Percentiles rank a stretch among this genome's conserved stretches.
Evolutionary conservation across 345 rosid genomes (phyloP).

Genomic region (Eucalyptus sp.): DNA sequence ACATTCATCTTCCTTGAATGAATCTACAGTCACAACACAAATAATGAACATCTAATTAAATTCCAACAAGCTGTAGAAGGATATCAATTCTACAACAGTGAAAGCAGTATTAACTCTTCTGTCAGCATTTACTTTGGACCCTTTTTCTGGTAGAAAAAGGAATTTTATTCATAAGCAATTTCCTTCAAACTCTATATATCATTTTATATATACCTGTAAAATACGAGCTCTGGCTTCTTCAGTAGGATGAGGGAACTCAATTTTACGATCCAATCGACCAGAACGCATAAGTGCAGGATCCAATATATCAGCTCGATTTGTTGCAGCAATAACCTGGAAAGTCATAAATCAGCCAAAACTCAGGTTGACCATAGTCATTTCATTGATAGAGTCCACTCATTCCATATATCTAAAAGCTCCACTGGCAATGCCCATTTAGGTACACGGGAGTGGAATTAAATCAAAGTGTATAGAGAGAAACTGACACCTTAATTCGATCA

Average conservation of each 20-base stretch:
- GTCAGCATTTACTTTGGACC: not conserved
- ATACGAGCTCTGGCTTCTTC: slow-evolving; percentile 99
- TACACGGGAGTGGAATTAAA: not conserved
- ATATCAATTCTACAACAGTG: not conserved
- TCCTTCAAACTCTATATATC: not conserved
- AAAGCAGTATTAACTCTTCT: not conserved
- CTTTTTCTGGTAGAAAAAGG: not conserved
- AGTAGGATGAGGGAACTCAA: slow-evolving; percentile 95
- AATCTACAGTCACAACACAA: slow-evolving; percentile 30
- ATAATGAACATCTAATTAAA: not conserved
- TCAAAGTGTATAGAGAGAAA: not conserved
- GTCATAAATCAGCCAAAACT: not conserved
- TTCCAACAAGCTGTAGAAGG: not conserved
- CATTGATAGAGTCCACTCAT: not conserved
- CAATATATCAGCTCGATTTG: slow-evolving; percentile 95
- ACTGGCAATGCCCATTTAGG: not conserved
- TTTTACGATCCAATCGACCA: slow-evolving; percentile 96
- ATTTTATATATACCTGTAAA: slow-evolving; percentile 38
- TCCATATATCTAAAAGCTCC: not conserved
- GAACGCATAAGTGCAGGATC: slow-evolving; percentile 99
- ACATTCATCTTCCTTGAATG: slow-evolving; percentile 99
- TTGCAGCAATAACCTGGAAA: slow-evolving; percentile 93
- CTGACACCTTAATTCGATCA: slow-evolving; percentile 85
- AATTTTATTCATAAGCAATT: not conserved
- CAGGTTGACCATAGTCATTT: not conserved